Percentiles rank a stretch among this genome's conserved stretches.
phyloP scores from a whole-genome alignment of 2,329 filamentous ascomycete species.

The Rhynchosporium agropyri region DNA sequence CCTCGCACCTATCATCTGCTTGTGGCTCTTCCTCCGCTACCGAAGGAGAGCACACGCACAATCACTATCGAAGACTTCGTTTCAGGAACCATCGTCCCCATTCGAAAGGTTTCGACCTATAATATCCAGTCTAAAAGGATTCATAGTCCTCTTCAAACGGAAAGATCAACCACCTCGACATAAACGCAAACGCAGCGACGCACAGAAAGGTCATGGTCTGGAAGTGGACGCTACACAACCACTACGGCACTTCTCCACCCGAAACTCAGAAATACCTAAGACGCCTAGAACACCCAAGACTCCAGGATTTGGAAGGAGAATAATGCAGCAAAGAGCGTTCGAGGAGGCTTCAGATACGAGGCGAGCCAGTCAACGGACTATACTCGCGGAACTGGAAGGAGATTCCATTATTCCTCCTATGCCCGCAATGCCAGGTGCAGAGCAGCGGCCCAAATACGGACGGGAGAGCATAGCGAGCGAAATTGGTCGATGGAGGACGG shows the following conservation, averaged over 20 bases:
- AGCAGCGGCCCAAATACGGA: not conserved
- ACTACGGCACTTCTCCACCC: not conserved
- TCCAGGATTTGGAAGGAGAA: not conserved
- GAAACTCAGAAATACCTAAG: not conserved
- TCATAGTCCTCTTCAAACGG: not conserved
- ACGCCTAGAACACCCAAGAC: not conserved
- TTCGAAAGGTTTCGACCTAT: not conserved
- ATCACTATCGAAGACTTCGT: not conserved
- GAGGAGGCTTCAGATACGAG: slow-evolving; percentile 8
- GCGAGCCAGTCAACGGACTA: slow-evolving; percentile 17
- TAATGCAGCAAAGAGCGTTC: not conserved
- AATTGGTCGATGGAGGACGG: not conserved
- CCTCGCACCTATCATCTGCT: slow-evolving; percentile 10
- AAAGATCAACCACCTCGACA: not conserved
- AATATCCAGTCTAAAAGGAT: slow-evolving; percentile 2
- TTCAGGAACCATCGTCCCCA: not conserved
- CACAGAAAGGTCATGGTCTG: slow-evolving; percentile 6
- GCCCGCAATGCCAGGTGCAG: slow-evolving; percentile 7
- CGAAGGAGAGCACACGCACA: not conserved
- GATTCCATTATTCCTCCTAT: slow-evolving; percentile 12
- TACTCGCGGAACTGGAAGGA: slow-evolving; percentile 26
- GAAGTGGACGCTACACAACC: slow-evolving; percentile 7
- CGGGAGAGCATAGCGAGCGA: slow-evolving; percentile 10
- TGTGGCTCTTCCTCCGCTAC: slow-evolving; percentile 22
- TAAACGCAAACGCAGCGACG: slow-evolving; percentile 15